Evolutionary conservation across 1,284 basidiomycete genomes (phyloP), one percentile per base, ranked within the genome.

Genomic region (Irpex sp.): DNA sequence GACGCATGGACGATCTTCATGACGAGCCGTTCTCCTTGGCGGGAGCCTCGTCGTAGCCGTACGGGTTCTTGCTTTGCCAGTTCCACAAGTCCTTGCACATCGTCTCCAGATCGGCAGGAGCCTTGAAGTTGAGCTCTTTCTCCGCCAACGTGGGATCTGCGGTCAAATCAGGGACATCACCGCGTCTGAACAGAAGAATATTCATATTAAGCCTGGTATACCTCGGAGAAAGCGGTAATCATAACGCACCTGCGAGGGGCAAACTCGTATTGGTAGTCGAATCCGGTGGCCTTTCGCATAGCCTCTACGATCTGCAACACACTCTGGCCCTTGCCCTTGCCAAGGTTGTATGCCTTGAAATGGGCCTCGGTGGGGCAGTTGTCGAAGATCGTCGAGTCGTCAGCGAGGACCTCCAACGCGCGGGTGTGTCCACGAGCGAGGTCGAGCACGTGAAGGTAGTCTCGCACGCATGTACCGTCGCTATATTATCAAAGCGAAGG

Each of bases 371-470:
- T 75, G 59, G 78, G 77, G 68, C 76, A 76, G 61, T 78, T 77
- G 66, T 86, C 85, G 63, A 87, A 83, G 33, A 73, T 74, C 35
- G 33, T 82, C 5, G 88, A 86, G 53, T 86, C 80, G 2, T 82
- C 77, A n/a, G 79, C 78, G 35, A 96, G 82, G 18, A 94, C 94
- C 61, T 96, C 91, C 51, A 99, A 83, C 0, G 97, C 94, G 62
- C 96, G 86, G 61, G 98, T 81, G 76, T 99, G 97, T 8, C 97
- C 97, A 23, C 86, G 82, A 18, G 97, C 94, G 42, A 99, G 85
- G 74, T 99, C 97, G 74, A 98, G 87, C 63, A 99, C 87, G 76
- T 99, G 97, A 35, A 99, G 84, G 79, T 99, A 99, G 79, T 99
- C 97, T 60, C 97, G 91, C 35, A 97, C 93, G 70, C 95, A 98